Percentiles rank a stretch among this genome's conserved stretches.
Conservation (phyloP, 2,329 filamentous ascomycete species). For the Epichloe sp. region DNA sequence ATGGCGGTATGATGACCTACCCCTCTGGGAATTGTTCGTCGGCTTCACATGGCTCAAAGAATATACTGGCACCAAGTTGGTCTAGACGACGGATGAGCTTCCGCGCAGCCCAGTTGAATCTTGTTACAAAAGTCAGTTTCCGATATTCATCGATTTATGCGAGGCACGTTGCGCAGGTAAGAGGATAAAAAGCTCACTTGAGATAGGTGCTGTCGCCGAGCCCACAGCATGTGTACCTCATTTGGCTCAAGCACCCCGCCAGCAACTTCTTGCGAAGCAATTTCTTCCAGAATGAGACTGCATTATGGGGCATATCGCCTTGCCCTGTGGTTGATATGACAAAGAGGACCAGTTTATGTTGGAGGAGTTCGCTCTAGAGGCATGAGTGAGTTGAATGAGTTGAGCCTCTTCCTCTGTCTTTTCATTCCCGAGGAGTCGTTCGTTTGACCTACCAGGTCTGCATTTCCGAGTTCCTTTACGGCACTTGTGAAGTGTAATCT, state of each 20-base stretch:
- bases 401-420: background rate
- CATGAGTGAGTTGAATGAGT: background rate
- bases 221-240: slow-evolving; percentile 77
- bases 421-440: background rate
- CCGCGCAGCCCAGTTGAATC: slow-evolving; percentile 84
- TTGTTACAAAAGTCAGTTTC: slow-evolving; percentile 19
- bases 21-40: slow-evolving; percentile 92
- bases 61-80: slow-evolving; percentile 68
- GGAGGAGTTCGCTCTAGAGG: slow-evolving; percentile 35
- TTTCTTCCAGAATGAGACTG: slow-evolving; percentile 69
- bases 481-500: slow-evolving; percentile 65
- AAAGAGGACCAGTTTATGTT: slow-evolving; percentile 54
- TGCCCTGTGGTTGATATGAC: slow-evolving; percentile 88
- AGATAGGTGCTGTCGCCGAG: slow-evolving; percentile 90
- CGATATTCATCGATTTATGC: background rate
- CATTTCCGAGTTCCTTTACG: slow-evolving; percentile 63
- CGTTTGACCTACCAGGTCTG: slow-evolving; percentile 52
- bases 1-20: slow-evolving; percentile 31
- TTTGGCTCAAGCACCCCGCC: slow-evolving; percentile 49
- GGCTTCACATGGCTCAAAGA: slow-evolving; percentile 70
- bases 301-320: slow-evolving; percentile 81
- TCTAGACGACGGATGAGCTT: slow-evolving; percentile 75
- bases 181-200: slow-evolving; percentile 42
- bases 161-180: background rate
- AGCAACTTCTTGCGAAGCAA: slow-evolving; percentile 68